Conservation (phyloP, 805 yeast genomes). For the Pichia paraexigua region DNA sequence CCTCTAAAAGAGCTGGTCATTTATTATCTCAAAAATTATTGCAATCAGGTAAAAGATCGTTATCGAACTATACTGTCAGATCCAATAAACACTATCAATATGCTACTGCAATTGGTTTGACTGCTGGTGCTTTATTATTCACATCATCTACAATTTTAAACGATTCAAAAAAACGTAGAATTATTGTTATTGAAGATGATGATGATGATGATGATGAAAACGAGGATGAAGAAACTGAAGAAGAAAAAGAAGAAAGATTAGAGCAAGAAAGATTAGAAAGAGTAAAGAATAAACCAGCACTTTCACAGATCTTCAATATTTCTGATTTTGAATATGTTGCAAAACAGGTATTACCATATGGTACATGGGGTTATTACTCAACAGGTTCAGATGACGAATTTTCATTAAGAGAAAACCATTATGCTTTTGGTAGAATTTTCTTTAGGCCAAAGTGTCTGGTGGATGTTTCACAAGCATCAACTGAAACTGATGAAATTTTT, state of each 20-base stretch:
- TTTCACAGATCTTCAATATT: constrained; percentile 61
- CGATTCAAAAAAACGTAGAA: constrained; percentile 9
- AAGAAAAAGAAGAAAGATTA: constrained; percentile 22
- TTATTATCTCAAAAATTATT: background rate
- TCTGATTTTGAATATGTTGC: constrained; percentile 87
- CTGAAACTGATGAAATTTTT: constrained; percentile 52
- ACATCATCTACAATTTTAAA: constrained; percentile 2
- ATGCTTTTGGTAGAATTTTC: constrained; percentile 76
- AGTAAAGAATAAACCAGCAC: constrained; percentile 48
- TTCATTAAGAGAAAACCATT: constrained; percentile 46
- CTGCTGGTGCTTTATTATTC: constrained; percentile 1
- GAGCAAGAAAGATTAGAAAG: constrained; percentile 35
- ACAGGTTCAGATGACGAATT: constrained; percentile 88
- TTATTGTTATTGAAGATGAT: constrained; percentile 20
- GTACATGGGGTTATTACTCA: constrained; percentile 86
- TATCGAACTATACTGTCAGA: background rate
- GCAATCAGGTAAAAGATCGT: background rate
- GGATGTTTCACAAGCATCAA: constrained; percentile 59
- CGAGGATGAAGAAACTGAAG: constrained; percentile 20
- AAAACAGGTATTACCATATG: constrained; percentile 57
- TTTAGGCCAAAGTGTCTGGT: constrained; percentile 77
- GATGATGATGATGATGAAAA: constrained; percentile 22
- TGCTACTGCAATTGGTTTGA: background rate
- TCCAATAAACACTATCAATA: background rate
- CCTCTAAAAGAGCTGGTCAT: background rate